phyloP scores from a whole-genome alignment of 2,329 filamentous ascomycete genomes.

The Fusarium sambucinum region DNA sequence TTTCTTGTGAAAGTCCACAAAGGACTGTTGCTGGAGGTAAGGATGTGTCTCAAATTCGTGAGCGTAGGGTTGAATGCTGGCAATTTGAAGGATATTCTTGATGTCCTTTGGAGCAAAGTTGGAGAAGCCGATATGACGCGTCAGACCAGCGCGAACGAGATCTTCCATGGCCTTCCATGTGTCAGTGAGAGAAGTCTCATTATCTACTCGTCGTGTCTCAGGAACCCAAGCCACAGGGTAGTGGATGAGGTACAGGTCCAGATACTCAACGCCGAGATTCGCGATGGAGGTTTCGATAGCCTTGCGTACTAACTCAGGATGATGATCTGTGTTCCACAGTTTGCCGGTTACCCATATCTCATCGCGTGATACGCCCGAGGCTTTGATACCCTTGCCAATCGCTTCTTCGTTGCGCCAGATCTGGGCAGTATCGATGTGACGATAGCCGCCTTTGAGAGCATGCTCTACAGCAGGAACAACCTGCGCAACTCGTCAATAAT shows the following conservation, averaged over 20 bases:
- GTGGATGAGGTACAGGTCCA: conserved; percentile 52
- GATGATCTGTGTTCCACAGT: conserved; percentile 53
- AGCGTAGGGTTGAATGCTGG: conserved; percentile 48
- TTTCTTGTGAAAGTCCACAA: conserved; percentile 45
- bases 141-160: conserved; percentile 38
- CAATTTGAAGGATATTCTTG: conserved; percentile 56
- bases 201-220: conserved; percentile 36
- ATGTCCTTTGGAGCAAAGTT: conserved; percentile 68
- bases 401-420: conserved; percentile 72
- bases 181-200: conserved; percentile 42
- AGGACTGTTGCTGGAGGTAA: conserved; percentile 60
- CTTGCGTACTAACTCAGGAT: conserved; percentile 46
- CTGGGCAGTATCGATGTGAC: conserved; percentile 67
- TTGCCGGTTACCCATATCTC: conserved; percentile 51
- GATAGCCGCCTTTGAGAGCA: conserved; percentile 65
- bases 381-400: conserved; percentile 60
- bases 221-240: conserved; percentile 47
- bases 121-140: conserved; percentile 62
- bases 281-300: conserved; percentile 49
- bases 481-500: neutral
- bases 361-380: conserved; percentile 44
- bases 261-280: conserved; percentile 50
- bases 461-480: conserved; percentile 63
- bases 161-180: conserved; percentile 52
- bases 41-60: conserved; percentile 67